Evolutionary conservation across 345 rosid species (phyloP).

Genomic region (Euphorbia pulcherrima): DNA sequence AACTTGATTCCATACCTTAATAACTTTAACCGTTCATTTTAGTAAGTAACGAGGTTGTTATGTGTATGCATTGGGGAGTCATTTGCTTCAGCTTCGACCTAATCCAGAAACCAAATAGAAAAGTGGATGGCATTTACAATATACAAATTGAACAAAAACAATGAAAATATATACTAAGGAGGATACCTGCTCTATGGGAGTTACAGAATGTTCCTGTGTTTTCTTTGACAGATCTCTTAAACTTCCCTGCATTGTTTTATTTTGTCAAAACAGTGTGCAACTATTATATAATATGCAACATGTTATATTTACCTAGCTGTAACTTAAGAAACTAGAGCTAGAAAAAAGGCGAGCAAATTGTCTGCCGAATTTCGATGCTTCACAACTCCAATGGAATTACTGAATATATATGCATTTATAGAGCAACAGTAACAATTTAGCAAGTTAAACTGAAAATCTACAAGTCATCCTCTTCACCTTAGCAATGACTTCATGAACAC

Average conservation of each 20-base stretch:
- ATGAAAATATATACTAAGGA: neutral
- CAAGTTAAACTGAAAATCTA: neutral
- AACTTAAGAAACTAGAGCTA: neutral
- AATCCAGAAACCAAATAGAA: slow-evolving; percentile 1
- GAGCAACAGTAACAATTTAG: neutral
- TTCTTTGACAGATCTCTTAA: slow-evolving; percentile 62
- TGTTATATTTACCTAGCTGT: neutral
- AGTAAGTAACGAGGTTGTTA: slow-evolving; percentile 35
- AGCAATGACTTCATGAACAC: neutral
- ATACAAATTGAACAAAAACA: neutral
- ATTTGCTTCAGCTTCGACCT: slow-evolving; percentile 53
- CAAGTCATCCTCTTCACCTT: neutral
- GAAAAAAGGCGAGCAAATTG: neutral
- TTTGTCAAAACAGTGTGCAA: neutral
- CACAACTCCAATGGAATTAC: neutral
- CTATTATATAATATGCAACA: too few relatives aligned
- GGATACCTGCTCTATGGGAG: slow-evolving; percentile 47
- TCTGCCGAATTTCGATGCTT: neutral
- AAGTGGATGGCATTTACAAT: neutral
- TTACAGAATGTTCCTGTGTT: slow-evolving; percentile 45
- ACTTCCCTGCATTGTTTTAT: slow-evolving; percentile 49
- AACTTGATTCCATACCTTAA: slow-evolving; percentile 13
- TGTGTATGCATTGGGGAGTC: slow-evolving; percentile 38
- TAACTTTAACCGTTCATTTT: slow-evolving; percentile 21
- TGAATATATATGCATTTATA: neutral